Evolutionary conservation across 169 alveolate species (phyloP).

Genomic region (Plasmodium falciparum): DNA sequence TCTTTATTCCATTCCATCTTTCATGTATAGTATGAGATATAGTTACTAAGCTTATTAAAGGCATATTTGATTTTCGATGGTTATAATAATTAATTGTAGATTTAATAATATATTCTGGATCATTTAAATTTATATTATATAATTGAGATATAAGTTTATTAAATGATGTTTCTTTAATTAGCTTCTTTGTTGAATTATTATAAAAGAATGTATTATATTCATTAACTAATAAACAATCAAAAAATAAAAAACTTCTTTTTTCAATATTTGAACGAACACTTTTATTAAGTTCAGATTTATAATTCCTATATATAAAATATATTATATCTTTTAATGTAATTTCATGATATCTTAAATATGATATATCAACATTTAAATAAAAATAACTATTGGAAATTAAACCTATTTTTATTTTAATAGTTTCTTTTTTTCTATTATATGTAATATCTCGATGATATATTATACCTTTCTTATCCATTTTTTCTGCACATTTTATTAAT

Average conservation of each 20-base stretch:
- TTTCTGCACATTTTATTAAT: slow-evolving; percentile 17
- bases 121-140: slow-evolving; percentile 35
- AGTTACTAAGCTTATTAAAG: slow-evolving; percentile 38
- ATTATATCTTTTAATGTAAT: slow-evolving; percentile 33
- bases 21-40: slow-evolving; percentile 17
- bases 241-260: neutral
- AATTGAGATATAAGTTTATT: slow-evolving; percentile 42
- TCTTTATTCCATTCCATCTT: neutral
- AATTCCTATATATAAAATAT: slow-evolving; percentile 51
- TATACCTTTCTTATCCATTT: neutral
- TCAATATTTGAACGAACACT: slow-evolving; percentile 1
- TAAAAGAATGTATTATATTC: slow-evolving; percentile 62
- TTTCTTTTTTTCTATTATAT: slow-evolving; percentile 23
- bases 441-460: slow-evolving; percentile 30
- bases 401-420: slow-evolving; percentile 58
- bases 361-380: slow-evolving; percentile 45
- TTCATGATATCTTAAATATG: slow-evolving; percentile 40
- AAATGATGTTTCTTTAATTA: slow-evolving; percentile 54
- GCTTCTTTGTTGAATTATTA: slow-evolving; percentile 24
- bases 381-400: slow-evolving; percentile 29
- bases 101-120: slow-evolving; percentile 50
- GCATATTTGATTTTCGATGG: slow-evolving; percentile 1
- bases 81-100: slow-evolving; percentile 46
- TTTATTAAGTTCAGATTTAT: slow-evolving; percentile 36
- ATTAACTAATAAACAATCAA: slow-evolving; percentile 26